A percentile compares a stretch with the other conserved stretches of the same genome.
Conservation (phyloP, 2,329 filamentous ascomycete species). For the Dactylellina leptospora region DNA sequence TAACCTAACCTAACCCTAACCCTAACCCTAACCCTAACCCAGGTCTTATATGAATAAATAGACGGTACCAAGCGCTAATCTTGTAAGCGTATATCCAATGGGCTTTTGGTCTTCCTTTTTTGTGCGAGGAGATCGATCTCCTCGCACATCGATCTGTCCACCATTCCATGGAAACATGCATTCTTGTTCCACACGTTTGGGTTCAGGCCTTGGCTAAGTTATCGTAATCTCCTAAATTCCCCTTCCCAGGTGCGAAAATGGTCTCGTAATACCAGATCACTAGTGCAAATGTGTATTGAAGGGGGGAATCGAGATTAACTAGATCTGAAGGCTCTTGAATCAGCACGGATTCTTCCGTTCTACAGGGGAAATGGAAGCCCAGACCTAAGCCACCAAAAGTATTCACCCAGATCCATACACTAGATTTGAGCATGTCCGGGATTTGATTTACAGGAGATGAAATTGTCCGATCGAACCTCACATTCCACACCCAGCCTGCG, state of each 20-base stretch:
- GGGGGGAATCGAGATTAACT: neutral
- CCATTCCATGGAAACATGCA: no score
- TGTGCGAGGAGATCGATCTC: no score
- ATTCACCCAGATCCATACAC: neutral
- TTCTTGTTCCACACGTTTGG: no score
- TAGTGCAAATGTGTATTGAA: neutral
- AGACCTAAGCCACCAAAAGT: conserved; percentile 5
- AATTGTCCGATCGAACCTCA: conserved; percentile 12
- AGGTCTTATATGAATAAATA: no score
- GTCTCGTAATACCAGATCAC: neutral
- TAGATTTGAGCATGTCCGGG: neutral
- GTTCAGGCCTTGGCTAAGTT: conserved; percentile 33
- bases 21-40: no score
- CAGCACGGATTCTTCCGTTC: conserved; percentile 11
- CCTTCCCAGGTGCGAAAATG: conserved; percentile 3
- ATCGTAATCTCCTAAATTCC: conserved; percentile 8
- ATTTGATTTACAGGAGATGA: conserved; percentile 13
- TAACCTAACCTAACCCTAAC: no score
- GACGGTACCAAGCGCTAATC: no score
- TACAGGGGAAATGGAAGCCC: neutral
- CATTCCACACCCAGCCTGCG: conserved; percentile 12
- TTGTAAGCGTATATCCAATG: no score
- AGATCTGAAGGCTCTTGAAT: neutral
- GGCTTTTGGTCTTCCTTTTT: no score
- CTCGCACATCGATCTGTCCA: no score